phyloP scores from a whole-genome alignment of 2,329 filamentous ascomycete species.

The Onygena corvina region DNA sequence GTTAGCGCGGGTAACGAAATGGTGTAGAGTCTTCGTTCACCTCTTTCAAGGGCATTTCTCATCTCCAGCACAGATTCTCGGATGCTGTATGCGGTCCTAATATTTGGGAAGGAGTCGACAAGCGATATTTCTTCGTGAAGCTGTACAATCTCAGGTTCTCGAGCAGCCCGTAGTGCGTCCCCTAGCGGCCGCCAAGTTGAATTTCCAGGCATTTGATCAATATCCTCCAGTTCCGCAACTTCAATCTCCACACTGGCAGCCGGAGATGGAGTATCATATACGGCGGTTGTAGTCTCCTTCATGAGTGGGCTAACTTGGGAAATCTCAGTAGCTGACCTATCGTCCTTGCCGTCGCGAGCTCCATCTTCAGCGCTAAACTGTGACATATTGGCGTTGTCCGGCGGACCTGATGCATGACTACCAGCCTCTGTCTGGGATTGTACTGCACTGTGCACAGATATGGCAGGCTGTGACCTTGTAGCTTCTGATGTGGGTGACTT shows the following conservation, averaged over 20 bases:
- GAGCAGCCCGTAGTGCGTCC: constrained; percentile 24
- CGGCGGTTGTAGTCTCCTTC: constrained; percentile 19
- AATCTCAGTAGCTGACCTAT: constrained; percentile 7
- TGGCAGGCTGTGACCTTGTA: not conserved
- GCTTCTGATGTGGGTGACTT: constrained; percentile 21
- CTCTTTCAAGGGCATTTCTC: constrained; percentile 27
- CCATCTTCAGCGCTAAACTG: not conserved
- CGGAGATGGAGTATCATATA: constrained; percentile 35
- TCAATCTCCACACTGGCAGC: constrained; percentile 38
- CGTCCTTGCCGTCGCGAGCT: constrained; percentile 8
- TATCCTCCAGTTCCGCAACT: constrained; percentile 39
- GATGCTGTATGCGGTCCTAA: constrained; percentile 20
- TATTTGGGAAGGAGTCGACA: constrained; percentile 29
- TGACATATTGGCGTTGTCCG: not conserved
- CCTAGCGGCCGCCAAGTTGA: constrained; percentile 34
- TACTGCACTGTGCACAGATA: not conserved
- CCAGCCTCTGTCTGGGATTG: not conserved
- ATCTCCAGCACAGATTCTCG: constrained; percentile 28
- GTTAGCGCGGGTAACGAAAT: not conserved
- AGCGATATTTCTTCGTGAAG: constrained; percentile 25
- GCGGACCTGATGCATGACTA: not conserved
- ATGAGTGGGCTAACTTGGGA: constrained; percentile 8
- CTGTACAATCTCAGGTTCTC: constrained; percentile 26
- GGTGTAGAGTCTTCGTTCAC: constrained; percentile 19
- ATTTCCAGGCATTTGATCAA: constrained; percentile 36